Conservation (phyloP, 2,329 filamentous ascomycete species). For the Ophiosphaerella narmari region DNA sequence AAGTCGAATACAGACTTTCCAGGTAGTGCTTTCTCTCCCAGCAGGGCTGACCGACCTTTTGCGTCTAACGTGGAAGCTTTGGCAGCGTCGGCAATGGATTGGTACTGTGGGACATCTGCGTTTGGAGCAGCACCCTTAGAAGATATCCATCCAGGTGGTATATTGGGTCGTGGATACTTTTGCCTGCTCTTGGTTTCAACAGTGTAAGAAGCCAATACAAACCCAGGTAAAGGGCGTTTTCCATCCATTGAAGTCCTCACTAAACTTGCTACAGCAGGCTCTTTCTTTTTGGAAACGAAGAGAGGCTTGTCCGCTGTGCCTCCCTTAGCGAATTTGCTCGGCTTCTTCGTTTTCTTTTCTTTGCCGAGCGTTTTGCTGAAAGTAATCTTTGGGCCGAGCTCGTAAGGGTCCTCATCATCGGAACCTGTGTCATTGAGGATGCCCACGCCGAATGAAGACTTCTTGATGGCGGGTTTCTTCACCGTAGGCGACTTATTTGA, state of each 20-base stretch:
- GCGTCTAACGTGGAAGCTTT: slow-evolving; percentile 77
- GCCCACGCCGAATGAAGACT: slow-evolving; percentile 82
- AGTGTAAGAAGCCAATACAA: slow-evolving; percentile 66
- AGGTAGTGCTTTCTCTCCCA: slow-evolving; percentile 80
- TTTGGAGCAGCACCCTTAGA: slow-evolving; percentile 42
- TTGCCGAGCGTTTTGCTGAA: slow-evolving; percentile 83
- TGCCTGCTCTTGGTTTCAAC: slow-evolving; percentile 49
- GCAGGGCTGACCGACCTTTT: slow-evolving; percentile 73
- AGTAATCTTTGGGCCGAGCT: slow-evolving; percentile 86
- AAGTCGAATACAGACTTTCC: slow-evolving; percentile 97
- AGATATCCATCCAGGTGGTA: slow-evolving; percentile 76
- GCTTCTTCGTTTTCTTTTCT: slow-evolving; percentile 72
- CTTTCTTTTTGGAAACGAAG: slow-evolving; percentile 72
- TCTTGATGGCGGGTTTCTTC: slow-evolving; percentile 56
- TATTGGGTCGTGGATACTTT: slow-evolving; percentile 66
- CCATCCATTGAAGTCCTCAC: slow-evolving; percentile 79
- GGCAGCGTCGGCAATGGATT: slow-evolving; percentile 76
- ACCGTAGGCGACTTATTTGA: slow-evolving; percentile 16
- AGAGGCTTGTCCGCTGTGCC: slow-evolving; percentile 69
- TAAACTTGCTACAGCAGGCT: slow-evolving; percentile 43
- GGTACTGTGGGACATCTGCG: slow-evolving; percentile 46
- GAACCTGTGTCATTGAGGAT: slow-evolving; percentile 91
- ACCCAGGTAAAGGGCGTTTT: slow-evolving; percentile 77
- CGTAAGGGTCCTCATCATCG: slow-evolving; percentile 93
- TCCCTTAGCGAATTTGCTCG: slow-evolving; percentile 63